phyloP scores from a whole-genome alignment of 805 yeast genomes.

The Metschnikowia baotianmanensis region DNA sequence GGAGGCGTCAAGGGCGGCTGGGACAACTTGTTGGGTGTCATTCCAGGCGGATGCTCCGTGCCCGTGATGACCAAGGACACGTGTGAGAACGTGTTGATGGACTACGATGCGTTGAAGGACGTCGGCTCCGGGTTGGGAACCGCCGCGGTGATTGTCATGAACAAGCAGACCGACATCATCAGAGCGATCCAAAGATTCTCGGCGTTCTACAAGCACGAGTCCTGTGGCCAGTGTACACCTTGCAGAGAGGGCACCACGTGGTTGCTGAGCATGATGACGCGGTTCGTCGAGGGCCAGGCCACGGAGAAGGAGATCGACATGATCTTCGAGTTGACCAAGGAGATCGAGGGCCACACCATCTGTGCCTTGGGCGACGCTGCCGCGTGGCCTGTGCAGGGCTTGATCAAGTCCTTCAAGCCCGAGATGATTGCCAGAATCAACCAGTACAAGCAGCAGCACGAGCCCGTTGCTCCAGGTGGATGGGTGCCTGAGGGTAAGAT shows the following conservation, averaged over 20 bases:
- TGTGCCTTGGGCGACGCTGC: conserved; percentile 94
- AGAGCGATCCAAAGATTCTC: conserved; percentile 84
- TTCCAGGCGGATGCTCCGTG: conserved; percentile 90
- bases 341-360: conserved; percentile 87
- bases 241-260: conserved; percentile 94
- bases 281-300: conserved; percentile 79
- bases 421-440: conserved; percentile 73
- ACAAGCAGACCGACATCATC: conserved; percentile 79
- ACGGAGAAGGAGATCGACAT: conserved; percentile 76
- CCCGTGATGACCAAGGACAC: conserved; percentile 70
- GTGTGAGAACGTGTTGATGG: conserved; percentile 76
- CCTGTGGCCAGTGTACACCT: conserved; percentile 94
- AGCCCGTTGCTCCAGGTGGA: conserved; percentile 64
- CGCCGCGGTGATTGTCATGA: conserved; percentile 90
- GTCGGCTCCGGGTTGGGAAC: conserved; percentile 89
- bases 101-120: conserved; percentile 81
- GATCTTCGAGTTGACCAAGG: conserved; percentile 81
- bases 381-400: conserved; percentile 91
- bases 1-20: conserved; percentile 92
- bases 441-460: conserved; percentile 52
- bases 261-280: conserved; percentile 79
- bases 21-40: conserved; percentile 84
- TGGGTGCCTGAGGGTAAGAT: conserved; percentile 66
- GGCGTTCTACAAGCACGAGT: conserved; percentile 85
- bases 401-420: conserved; percentile 81